phyloP scores from a whole-genome alignment of 768 basidiomycete species.

The Tylopilus plumbeoviolaceoides region DNA sequence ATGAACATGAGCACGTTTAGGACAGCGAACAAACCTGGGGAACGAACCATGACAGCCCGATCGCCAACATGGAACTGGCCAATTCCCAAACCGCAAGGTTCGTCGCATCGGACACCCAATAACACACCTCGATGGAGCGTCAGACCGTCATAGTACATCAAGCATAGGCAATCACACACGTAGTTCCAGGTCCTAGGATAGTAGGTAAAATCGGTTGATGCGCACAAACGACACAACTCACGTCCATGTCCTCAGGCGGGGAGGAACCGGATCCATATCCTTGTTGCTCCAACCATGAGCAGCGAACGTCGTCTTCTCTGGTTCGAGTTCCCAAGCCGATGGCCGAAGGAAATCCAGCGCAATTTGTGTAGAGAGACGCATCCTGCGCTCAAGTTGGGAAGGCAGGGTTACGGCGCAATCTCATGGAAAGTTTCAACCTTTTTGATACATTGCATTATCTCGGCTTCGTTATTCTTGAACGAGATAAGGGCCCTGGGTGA shows the following conservation, averaged over 20 bases:
- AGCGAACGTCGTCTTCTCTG: slow-evolving; percentile 46
- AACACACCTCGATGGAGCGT: slow-evolving; percentile 21
- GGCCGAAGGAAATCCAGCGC: slow-evolving; percentile 13
- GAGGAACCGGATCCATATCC: slow-evolving; percentile 75
- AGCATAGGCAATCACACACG: slow-evolving; percentile 49
- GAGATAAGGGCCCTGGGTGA: slow-evolving; percentile 7
- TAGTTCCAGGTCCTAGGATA: slow-evolving; percentile 50
- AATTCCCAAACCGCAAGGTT: slow-evolving; percentile 45
- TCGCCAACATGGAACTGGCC: slow-evolving; percentile 69
- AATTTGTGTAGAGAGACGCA: slow-evolving; percentile 6
- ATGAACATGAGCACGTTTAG: neutral
- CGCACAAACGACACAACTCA: slow-evolving; percentile 5
- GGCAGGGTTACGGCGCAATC: neutral
- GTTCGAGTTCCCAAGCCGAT: slow-evolving; percentile 19
- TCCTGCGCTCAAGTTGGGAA: neutral
- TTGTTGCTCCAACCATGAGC: slow-evolving; percentile 64
- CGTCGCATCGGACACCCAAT: slow-evolving; percentile 27
- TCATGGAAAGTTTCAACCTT: neutral
- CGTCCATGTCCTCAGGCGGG: slow-evolving; percentile 57
- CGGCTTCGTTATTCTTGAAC: neutral
- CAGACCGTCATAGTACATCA: slow-evolving; percentile 19
- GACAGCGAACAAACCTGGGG: neutral
- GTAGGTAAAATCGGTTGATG: neutral
- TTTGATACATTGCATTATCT: slow-evolving; percentile 9
- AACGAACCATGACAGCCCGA: slow-evolving; percentile 63